Evolutionary conservation across 345 rosid genomes (phyloP).

Genomic region (Moricandia moricandioides): DNA sequence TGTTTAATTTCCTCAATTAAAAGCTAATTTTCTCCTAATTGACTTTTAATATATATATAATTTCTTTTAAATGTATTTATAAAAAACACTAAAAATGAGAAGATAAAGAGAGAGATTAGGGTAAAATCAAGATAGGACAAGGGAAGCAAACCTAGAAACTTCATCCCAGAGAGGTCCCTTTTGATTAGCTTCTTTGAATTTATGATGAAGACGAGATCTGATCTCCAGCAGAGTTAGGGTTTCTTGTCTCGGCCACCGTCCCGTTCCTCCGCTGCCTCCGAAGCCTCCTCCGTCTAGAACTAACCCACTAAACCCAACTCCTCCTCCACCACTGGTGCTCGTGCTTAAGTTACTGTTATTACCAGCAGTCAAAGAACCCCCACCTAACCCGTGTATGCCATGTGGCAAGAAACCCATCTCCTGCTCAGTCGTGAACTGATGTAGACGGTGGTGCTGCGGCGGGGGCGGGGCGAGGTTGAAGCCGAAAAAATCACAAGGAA

Average conservation of each 20-base stretch:
- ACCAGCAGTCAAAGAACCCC: constrained; percentile 35
- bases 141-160: constrained; percentile 75
- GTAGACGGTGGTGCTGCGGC: constrained; percentile 31
- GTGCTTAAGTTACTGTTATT: constrained; percentile 23
- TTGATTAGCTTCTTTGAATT: constrained; percentile 93
- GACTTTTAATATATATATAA: constrained; percentile 9
- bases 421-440: constrained; percentile 40
- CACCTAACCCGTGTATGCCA: constrained; percentile 44
- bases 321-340: constrained; percentile 40
- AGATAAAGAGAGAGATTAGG: constrained; percentile 32
- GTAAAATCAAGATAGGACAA: constrained; percentile 27
- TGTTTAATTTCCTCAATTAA: neutral
- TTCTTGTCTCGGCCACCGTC: constrained; percentile 98
- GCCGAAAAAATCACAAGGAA: constrained; percentile 32
- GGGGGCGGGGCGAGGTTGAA: constrained; percentile 27
- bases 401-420: constrained; percentile 48
- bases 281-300: constrained; percentile 39
- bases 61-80: neutral
- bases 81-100: neutral
- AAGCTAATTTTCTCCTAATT: neutral
- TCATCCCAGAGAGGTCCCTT: constrained; percentile 97
- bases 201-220: constrained; percentile 93
- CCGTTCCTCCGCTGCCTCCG: constrained; percentile 51
- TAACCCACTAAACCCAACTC: constrained; percentile 38
- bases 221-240: constrained; percentile 91